Percentiles rank a stretch among this genome's conserved stretches.
phyloP scores from a whole-genome alignment of 805 yeast genomes.

The Hanseniaspora lachancei region DNA sequence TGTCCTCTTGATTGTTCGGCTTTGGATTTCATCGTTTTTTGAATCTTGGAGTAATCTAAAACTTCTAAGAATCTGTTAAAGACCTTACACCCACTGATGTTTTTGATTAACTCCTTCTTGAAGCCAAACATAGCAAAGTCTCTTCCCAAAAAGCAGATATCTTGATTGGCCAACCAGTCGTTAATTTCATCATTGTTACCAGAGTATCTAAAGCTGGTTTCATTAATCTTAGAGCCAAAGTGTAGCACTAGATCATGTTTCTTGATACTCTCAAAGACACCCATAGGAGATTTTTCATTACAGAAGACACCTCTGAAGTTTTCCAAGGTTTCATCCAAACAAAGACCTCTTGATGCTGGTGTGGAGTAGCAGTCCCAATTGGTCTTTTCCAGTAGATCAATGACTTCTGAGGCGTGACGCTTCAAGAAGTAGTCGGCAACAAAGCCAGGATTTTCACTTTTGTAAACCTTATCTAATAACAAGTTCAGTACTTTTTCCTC shows the following conservation, averaged over 20 bases:
- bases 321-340: conserved; percentile 54
- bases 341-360: conserved; percentile 51
- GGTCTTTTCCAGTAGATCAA: conserved; percentile 33
- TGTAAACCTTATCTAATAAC: conserved; percentile 40
- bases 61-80: conserved; percentile 31
- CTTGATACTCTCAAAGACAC: conserved; percentile 37
- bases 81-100: conserved; percentile 39
- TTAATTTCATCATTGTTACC: background rate
- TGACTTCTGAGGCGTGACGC: conserved; percentile 37
- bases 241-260: conserved; percentile 55
- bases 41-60: conserved; percentile 25
- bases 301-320: conserved; percentile 60
- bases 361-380: conserved; percentile 47
- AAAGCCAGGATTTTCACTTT: conserved; percentile 46
- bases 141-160: conserved; percentile 11
- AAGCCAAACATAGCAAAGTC: conserved; percentile 13
- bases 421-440: conserved; percentile 60
- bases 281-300: conserved; percentile 33
- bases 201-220: conserved; percentile 27
- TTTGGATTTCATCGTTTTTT: background rate
- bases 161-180: conserved; percentile 1
- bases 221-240: conserved; percentile 57
- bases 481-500: conserved; percentile 26
- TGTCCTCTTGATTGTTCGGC: conserved; percentile 12
- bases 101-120: conserved; percentile 19